phyloP scores from a whole-genome alignment of 2,329 filamentous ascomycete species.

The Dactylonectria macrodidyma region DNA sequence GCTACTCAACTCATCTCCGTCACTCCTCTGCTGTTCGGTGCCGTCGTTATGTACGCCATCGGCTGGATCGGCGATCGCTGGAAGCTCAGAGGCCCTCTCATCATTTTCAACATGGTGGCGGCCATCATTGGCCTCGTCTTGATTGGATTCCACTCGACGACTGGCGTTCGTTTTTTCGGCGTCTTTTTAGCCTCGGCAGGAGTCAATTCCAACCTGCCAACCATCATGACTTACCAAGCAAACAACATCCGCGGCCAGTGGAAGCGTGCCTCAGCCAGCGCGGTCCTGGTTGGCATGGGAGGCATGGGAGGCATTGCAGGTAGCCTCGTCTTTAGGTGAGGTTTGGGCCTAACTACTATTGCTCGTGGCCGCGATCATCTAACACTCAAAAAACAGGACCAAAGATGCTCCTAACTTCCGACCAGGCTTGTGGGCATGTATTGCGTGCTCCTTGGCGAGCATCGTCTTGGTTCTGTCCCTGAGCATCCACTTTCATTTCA shows the following conservation, averaged over 20 bases:
- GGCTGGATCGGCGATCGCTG: constrained; percentile 78
- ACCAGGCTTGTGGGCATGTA: constrained; percentile 69
- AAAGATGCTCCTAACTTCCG: constrained; percentile 20
- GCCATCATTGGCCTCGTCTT: constrained; percentile 79
- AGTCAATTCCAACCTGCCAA: constrained; percentile 83
- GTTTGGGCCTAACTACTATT: no score
- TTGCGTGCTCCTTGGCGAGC: constrained; percentile 63
- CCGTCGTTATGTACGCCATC: constrained; percentile 71
- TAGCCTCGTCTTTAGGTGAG: constrained; percentile 76
- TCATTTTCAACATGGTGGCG: constrained; percentile 76
- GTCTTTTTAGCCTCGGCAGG: constrained; percentile 84
- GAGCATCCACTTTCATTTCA: constrained; percentile 57
- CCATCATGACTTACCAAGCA: constrained; percentile 83
- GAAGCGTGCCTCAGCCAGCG: constrained; percentile 86
- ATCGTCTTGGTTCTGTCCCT: constrained; percentile 60
- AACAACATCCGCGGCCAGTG: constrained; percentile 92
- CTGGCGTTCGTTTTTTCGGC: constrained; percentile 78
- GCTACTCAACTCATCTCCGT: constrained; percentile 64
- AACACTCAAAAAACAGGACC: no score
- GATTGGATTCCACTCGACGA: constrained; percentile 75
- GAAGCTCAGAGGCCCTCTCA: constrained; percentile 75
- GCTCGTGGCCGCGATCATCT: no score
- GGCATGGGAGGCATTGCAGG: constrained; percentile 85
- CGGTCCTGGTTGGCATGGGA: constrained; percentile 82
- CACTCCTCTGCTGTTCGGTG: constrained; percentile 62